Evolutionary conservation across 2,329 filamentous ascomycete species (phyloP), one percentile per base, ranked within the genome.

Genomic region (Dryadomyces quercivorus): DNA sequence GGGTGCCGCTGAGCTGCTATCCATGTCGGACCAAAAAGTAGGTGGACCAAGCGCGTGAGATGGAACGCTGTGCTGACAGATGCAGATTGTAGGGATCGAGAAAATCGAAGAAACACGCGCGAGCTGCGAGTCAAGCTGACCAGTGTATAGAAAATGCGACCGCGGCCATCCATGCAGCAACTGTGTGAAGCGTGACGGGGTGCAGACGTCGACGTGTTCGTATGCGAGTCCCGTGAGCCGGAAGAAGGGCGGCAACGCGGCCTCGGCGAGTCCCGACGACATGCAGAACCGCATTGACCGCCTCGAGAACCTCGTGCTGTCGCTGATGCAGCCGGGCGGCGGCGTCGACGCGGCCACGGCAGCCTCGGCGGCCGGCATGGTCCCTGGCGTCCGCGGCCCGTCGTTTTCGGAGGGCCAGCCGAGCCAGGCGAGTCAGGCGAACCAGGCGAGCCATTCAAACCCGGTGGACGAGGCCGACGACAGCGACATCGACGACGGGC

Each of bases 241-340:
- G 62, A 93, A 88, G 70, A 94, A 88, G 76, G 83, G 74, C 64
- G 80, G 84, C 68, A 78, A 71, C 71, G 80, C 70, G 75, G 77
- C 67, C 57, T 70, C 76, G 62, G 71, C 76, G 54, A 82, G 70
- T 62, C 89, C 92, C 51, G 91, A 95, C 76, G 92, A 96, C 70
- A 96, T 97, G 92, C 92, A 97, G 73, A 95, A 94, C 66, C 86
- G 93, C 67, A 97, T 97, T 72, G 91, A 97, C 73, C 82, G 92
- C 63, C 77, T 97, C 61, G 92, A 97, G 76, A 86, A 88, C 62
- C 74, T 97, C 67, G 92, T 97, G 58, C 72, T 97, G 60, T 94
- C 89, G 31, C 70, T 97, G 65, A 96, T 97, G 92, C 92, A 92
- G 65, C 91, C 88, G 67, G 88, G 88, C 55, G 72, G 78, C 59